Conservation (phyloP, 2,329 filamentous ascomycete genomes). For the Cryphonectria japonica region DNA sequence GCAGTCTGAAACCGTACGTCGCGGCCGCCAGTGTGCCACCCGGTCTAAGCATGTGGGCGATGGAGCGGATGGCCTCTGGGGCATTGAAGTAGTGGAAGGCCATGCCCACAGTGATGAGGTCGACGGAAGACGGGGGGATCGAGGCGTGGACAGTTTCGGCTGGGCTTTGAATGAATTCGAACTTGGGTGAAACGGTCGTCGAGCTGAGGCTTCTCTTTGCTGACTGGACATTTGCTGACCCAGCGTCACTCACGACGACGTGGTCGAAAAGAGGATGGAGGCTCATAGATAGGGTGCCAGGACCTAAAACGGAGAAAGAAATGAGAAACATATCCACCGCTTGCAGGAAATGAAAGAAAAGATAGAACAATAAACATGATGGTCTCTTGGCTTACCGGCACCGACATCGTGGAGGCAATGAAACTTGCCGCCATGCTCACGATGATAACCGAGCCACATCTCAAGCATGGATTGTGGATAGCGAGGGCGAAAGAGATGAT, state of each 20-base stretch:
- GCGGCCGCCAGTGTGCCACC: slow-evolving; percentile 30
- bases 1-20: slow-evolving; percentile 31
- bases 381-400: slow-evolving; percentile 21
- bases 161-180: slow-evolving; percentile 26
- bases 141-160: slow-evolving; percentile 27
- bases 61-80: slow-evolving; percentile 24
- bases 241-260: slow-evolving; percentile 30
- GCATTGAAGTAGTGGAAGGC: slow-evolving; percentile 33
- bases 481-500: slow-evolving; percentile 30
- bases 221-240: slow-evolving; percentile 26
- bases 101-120: slow-evolving; percentile 32
- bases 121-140: slow-evolving; percentile 25
- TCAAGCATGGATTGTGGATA: slow-evolving; percentile 31
- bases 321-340: neutral
- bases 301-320: slow-evolving; percentile 15
- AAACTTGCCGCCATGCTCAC: slow-evolving; percentile 24
- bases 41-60: slow-evolving; percentile 28
- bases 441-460: slow-evolving; percentile 30
- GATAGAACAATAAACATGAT: neutral
- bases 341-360: neutral
- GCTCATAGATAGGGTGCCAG: slow-evolving; percentile 28
- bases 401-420: slow-evolving; percentile 29
- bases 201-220: slow-evolving; percentile 23
- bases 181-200: neutral
- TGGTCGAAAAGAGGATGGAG: slow-evolving; percentile 22